Conservation (phyloP, 441 rosid species). For the Euphorbia celastroides region DNA sequence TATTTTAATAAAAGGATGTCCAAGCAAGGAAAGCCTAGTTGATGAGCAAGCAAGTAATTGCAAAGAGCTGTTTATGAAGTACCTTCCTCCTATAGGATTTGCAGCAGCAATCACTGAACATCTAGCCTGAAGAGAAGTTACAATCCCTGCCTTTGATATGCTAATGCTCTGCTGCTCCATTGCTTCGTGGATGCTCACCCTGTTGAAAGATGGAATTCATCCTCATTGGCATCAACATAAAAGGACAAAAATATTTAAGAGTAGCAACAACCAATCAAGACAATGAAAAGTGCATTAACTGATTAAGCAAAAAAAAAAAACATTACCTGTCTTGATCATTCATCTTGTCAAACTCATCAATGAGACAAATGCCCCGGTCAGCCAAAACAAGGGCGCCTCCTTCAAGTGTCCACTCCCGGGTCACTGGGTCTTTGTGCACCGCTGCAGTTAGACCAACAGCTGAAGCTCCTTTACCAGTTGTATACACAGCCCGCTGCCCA, state of each 20-base stretch:
- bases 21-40: neutral
- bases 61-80: neutral
- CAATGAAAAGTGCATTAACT: neutral
- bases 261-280: neutral
- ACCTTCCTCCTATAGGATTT: constrained; percentile 97
- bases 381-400: constrained; percentile 99
- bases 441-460: constrained; percentile 99
- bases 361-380: constrained; percentile 92
- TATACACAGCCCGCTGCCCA: constrained; percentile 97
- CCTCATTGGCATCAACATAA: neutral
- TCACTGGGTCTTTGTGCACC: constrained; percentile 98
- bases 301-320: neutral
- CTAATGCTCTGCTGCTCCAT: constrained; percentile 99
- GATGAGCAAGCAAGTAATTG: neutral
- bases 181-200: constrained; percentile 99
- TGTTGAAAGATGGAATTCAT: constrained; percentile 21
- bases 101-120: constrained; percentile 99
- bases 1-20: neutral
- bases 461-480: constrained; percentile 99
- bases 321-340: constrained; percentile 95
- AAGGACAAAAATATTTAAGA: neutral
- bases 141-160: constrained; percentile 97
- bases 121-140: constrained; percentile 98
- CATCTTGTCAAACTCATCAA: constrained; percentile 99
- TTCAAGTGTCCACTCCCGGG: constrained; percentile 99